These are phyloP conservation scores for Yamadazyma conglobata DNA, from an alignment of 1,139 yeast species.

Conservation along the genomic window DNA sequence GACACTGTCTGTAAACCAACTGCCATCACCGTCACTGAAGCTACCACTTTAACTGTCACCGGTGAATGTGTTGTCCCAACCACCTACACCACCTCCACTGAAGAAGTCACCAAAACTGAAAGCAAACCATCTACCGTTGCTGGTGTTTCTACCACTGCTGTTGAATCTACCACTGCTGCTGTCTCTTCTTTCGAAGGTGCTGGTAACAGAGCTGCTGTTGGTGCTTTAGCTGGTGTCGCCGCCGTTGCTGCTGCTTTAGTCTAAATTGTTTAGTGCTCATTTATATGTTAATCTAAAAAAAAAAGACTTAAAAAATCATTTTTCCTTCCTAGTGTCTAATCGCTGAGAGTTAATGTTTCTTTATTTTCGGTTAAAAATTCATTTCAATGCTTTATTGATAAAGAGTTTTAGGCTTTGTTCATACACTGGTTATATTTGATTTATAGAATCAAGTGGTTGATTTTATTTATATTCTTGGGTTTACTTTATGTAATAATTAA, in stretches of 20 bases:
- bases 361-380: no score
- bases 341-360: no score
- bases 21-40: slow-evolving; percentile 38
- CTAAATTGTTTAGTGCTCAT: slow-evolving; percentile 7
- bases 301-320: no score
- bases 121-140: slow-evolving; percentile 13
- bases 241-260: slow-evolving; percentile 18
- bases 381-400: no score
- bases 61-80: slow-evolving; percentile 47
- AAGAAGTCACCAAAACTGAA: slow-evolving; percentile 18
- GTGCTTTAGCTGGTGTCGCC: slow-evolving; percentile 17
- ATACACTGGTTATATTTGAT: no score
- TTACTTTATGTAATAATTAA: background rate
- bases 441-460: slow-evolving; percentile 1
- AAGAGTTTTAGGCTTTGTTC: no score
- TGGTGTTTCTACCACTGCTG: slow-evolving; percentile 9
- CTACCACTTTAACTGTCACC: slow-evolving; percentile 43
- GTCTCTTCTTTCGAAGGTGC: slow-evolving; percentile 17
- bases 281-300: no score
- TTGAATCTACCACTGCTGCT: slow-evolving; percentile 10
- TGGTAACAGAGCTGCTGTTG: slow-evolving; percentile 15
- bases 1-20: slow-evolving; percentile 23
- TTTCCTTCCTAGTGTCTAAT: no score
- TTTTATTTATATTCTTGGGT: slow-evolving; percentile 1
- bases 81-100: slow-evolving; percentile 34